Base-by-base conservation (phyloP, 2,329 filamentous ascomycete species). In the Fusarium caatingaense region DNA sequence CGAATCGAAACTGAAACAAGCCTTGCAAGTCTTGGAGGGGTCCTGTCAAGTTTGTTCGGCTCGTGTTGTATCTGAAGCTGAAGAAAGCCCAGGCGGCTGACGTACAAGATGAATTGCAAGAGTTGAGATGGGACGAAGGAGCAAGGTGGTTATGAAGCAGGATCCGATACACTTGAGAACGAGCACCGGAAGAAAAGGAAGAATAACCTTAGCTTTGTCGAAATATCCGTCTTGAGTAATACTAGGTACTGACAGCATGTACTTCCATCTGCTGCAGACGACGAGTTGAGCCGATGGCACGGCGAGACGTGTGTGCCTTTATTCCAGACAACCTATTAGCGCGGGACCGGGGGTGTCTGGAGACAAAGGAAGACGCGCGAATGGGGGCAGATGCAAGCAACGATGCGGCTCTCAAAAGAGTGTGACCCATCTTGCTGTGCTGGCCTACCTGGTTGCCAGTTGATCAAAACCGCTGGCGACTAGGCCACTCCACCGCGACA, bases 381-480 rank as follows among this genome's bases (percentile, higher is more conserved):
- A 79, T 78, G 67, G 77, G 79, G 73, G 76, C 73, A 87, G 84
- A 87, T 85, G 86, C 86, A 88, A 83, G 85, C 85, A 80, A 81
- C 84, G 83, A 88, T 90, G 88, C 88, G 88, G 88, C 88, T 89
- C 87, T 89, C 85, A 67, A 76, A 76, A 86, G 81, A 86, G 86
- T 88, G 87, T 87, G 87, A 88, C 87, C 88, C 87, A 88, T 89
- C 83, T 85, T 92, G 93, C 94, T 97, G 93, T 92, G 93, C 87
- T 97, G 93, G 93, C 93, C 91, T 90, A 85, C 86, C 86, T 91
- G 86, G 86, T 89, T 88, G 88, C 92, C 92, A 95, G 91, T 94
- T 89, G 87, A 90, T 88, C 84, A 85, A 85, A 87, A 82, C 81
- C 83, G 84, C 83, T 85, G 76, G 84, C 86, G 83, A 86, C 86